phyloP scores from a whole-genome alignment of 345 rosid species.

The Firmiana major region DNA sequence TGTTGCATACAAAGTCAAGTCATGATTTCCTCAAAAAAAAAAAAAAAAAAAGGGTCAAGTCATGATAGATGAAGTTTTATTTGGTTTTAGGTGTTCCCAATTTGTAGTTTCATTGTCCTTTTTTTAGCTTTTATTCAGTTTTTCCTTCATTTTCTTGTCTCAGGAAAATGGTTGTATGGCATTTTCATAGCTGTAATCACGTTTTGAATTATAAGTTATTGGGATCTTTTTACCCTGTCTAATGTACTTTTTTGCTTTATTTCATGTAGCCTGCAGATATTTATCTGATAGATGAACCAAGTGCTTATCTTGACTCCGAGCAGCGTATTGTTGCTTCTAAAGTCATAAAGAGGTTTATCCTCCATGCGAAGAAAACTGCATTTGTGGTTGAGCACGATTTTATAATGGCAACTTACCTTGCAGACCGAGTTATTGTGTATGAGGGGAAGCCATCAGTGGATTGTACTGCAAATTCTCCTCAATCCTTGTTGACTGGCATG shows the following conservation, averaged over 20 bases:
- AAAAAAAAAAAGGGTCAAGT: too few relatives aligned
- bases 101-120: neutral
- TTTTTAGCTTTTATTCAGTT: neutral
- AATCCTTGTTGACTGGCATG: constrained; percentile 94
- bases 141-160: neutral
- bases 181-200: too few relatives aligned
- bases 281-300: constrained; percentile 96
- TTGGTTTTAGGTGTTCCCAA: neutral
- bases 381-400: constrained; percentile 99
- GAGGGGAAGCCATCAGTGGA: constrained; percentile 90
- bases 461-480: constrained; percentile 91
- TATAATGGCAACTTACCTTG: constrained; percentile 94
- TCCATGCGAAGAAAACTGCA: constrained; percentile 98
- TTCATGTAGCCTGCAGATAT: constrained; percentile 92
- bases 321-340: constrained; percentile 97
- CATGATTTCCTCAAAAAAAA: too few relatives aligned
- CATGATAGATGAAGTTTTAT: neutral
- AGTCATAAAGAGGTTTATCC: constrained; percentile 96
- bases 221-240: constrained; percentile 2
- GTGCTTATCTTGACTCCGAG: constrained; percentile 99
- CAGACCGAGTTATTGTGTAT: constrained; percentile 89
- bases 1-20: neutral
- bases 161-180: neutral
- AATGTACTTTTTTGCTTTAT: neutral
- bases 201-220: neutral